These are phyloP conservation scores for Calycina marina DNA, from an alignment of 2,329 filamentous ascomycete species.

Conservation along the genomic window DNA sequence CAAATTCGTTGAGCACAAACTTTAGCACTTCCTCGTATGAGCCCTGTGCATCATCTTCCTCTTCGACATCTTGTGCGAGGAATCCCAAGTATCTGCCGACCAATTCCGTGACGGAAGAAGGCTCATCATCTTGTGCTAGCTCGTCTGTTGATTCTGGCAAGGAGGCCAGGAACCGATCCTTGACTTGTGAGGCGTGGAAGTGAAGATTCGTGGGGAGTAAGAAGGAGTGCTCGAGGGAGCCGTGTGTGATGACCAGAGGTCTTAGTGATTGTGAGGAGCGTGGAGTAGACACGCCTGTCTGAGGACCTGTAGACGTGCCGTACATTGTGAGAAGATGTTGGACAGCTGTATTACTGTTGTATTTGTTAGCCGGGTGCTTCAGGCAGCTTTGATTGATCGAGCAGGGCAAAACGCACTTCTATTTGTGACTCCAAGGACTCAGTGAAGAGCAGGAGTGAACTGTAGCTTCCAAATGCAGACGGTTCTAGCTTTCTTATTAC, in stretches of 20 bases:
- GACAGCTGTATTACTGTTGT: conserved; percentile 4
- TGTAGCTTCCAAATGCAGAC: conserved; percentile 6
- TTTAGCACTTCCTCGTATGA: conserved; percentile 89
- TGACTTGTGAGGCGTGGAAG: conserved; percentile 89
- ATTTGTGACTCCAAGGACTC: conserved; percentile 22
- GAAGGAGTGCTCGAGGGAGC: conserved; percentile 91
- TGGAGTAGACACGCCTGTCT: conserved; percentile 94
- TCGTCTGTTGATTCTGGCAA: conserved; percentile 90
- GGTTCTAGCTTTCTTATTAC: no score
- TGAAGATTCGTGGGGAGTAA: conserved; percentile 90
- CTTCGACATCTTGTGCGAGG: conserved; percentile 75
- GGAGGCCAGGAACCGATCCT: conserved; percentile 74
- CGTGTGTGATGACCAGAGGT: conserved; percentile 80
- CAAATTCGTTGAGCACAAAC: conserved; percentile 87
- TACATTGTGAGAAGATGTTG: conserved; percentile 49
- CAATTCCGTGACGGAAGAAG: conserved; percentile 86
- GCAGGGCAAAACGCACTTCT: neutral
- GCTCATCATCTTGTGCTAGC: conserved; percentile 94
- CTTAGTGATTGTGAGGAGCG: conserved; percentile 86
- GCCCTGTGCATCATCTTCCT: conserved; percentile 78
- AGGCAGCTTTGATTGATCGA: neutral
- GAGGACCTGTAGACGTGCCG: conserved; percentile 66
- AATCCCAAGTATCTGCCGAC: conserved; percentile 89
- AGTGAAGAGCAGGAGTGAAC: conserved; percentile 23
- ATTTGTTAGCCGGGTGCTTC: conserved; percentile 2